Evolutionary conservation across 257 asterid genomes (phyloP), one percentile per base, ranked within the genome.

Genomic region (Solanum stenotomum): DNA sequence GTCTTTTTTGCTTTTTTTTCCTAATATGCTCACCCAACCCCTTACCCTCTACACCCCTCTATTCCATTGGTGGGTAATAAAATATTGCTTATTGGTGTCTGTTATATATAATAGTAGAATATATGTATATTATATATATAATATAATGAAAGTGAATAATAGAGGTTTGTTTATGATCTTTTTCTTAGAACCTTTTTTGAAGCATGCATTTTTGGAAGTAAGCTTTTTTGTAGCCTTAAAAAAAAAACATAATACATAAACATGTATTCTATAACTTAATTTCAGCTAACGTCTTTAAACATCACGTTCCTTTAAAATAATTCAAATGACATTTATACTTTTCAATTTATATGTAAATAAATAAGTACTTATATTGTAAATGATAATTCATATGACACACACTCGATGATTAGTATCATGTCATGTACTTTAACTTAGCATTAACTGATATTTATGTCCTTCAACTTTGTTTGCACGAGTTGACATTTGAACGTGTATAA

Each of bases 171-270:
- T 90, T 90, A 83, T 88, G 83, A 85, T 81, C 79, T 87, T 75
- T 90, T 84, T 83, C 86, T 89, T 46, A 79, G 89, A 89, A 88
- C 88, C 89, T 90, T 92, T 82, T 85, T 84, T 87, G 67, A 90
- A 87, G 94, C 92, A 91, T 92, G 94, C 93, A 91, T 65, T 42
- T 91, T 90, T 84, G 92, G 95, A 88, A 92, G 89, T 83, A 87
- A 91, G 75, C 68, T 81, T 61, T 61, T 59, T 61, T 56, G 10
- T 20, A 20, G 67, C 23, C 0, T 56, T 56, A 0, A 6, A 56
- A 59, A 59, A 56, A 56, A 56, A 0, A 59, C 13, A 61, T 22
- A 23, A 61, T 23, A 22, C 6, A 59, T 59, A 59, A 59, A 59
- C 1, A 3, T 1, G 14, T 4, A 3, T 61, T 22, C 11, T 7